Evolutionary conservation across 2,329 filamentous ascomycete genomes (phyloP), one percentile per base, ranked within the genome.

Genomic region (Aureobasidium sp.): DNA sequence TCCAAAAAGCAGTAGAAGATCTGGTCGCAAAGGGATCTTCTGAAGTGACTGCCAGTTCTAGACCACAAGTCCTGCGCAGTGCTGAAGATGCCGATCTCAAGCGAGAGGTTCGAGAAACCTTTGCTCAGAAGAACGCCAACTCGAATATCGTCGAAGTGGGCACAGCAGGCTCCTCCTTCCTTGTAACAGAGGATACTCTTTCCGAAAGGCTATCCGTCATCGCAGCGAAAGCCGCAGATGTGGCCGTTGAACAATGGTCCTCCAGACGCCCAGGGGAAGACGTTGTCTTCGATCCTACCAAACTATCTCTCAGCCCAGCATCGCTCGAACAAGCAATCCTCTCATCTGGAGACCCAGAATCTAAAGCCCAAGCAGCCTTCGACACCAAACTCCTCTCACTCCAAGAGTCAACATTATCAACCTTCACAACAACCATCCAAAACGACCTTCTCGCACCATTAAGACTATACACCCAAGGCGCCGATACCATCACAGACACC

Each of bases 401-500:
- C 20, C 61, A 52, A 37, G 13, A 47, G 24, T 15, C 20, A 20
- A 51, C 53, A n/a, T 20, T 24, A 1, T 7, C 5, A 4, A 17
- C 3, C 9, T 37, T 63, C 6, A 8, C 26, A 26, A 36, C 32
- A 32, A 47, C 26, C 50, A 65, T 72, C 36, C 63, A 64, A 34
- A 50, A 57, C 13, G 43, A 64, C 26, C 63, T 73, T 13, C 65
- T 71, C 48, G 60, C 59, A 9, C 68, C 71, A 12, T 46, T 72
- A 1, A 64, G 65, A n/a, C 67, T 72, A 15, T 72, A 71, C 63
- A 52, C 65, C 2, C 61, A 63, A 24, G 71, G 69, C 12, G 52
- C 70, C 26, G 61, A 68, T 15, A 64, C 62, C 24, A 65, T 70
- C 32, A 39, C 60, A 26, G 70, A 72, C n/a, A 34, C 66, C 6